A percentile compares a stretch with the other conserved stretches of the same genome.
Conservation (phyloP, 1,284 basidiomycete genomes). For the Golubevia pallescens region DNA sequence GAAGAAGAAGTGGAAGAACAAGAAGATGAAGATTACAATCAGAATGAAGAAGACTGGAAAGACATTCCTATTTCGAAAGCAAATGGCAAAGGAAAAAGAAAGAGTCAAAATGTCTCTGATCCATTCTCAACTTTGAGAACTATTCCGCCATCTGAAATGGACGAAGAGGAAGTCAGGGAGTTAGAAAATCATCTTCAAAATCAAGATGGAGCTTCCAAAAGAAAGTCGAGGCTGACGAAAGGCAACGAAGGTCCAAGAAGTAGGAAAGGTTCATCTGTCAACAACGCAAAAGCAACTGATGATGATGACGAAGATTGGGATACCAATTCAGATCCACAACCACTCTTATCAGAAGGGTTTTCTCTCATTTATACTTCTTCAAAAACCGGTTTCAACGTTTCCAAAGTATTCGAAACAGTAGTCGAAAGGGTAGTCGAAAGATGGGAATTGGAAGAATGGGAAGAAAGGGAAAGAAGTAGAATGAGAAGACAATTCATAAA, state of each 20-base stretch:
- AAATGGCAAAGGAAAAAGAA: background rate
- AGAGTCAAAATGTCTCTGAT: background rate
- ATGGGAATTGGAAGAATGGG: constrained; percentile 14
- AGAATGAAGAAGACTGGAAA: constrained; percentile 14
- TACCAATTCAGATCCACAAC: background rate
- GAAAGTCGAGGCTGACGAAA: background rate
- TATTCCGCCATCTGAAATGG: background rate
- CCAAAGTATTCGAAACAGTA: constrained; percentile 40
- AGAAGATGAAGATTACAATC: constrained; percentile 29
- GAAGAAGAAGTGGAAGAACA: constrained; percentile 17
- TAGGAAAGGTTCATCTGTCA: background rate
- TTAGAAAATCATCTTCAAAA: background rate
- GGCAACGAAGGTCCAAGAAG: background rate
- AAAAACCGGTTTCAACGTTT: constrained; percentile 30
- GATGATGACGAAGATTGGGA: background rate
- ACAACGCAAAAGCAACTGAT: too few relatives aligned
- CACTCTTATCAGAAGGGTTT: constrained; percentile 32
- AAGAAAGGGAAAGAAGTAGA: constrained; percentile 1
- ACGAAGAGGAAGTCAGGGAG: constrained; percentile 2
- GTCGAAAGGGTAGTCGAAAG: constrained; percentile 17
- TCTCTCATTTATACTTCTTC: constrained; percentile 46
- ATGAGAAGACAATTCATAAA: background rate
- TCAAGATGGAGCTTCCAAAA: background rate
- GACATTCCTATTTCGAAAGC: background rate
- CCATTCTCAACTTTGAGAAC: background rate